Conservation (phyloP, 768 basidiomycete genomes). For the Phaffia australis region DNA sequence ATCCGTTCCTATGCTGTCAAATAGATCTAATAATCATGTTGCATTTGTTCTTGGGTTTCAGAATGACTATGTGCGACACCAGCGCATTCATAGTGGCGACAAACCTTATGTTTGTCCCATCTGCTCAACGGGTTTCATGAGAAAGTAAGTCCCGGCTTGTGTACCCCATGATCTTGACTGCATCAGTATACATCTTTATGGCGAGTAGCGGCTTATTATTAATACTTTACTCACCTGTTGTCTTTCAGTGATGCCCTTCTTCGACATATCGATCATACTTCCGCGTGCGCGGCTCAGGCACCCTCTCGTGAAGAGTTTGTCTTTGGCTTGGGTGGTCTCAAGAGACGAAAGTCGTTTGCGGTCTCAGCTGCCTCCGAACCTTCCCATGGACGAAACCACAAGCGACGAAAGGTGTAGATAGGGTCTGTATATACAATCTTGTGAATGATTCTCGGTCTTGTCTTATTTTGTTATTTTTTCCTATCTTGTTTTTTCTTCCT, state of each 20-base stretch:
- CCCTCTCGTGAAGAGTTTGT: slow-evolving; percentile 12
- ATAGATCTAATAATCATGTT: background rate
- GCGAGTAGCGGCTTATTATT: too few species aligned
- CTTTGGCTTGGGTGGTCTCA: slow-evolving; percentile 4
- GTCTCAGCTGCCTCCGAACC: background rate
- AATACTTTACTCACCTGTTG: too few species aligned
- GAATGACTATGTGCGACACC: slow-evolving; percentile 15
- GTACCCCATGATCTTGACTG: background rate
- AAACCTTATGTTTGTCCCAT: slow-evolving; percentile 9
- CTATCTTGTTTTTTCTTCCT: background rate
- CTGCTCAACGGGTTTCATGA: slow-evolving; percentile 7
- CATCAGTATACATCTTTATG: background rate
- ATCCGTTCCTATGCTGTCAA: background rate
- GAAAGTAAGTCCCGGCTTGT: slow-evolving; percentile 2
- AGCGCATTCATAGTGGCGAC: slow-evolving; percentile 19
- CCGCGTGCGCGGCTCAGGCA: slow-evolving; percentile 1
- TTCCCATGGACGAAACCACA: background rate
- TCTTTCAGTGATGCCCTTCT: slow-evolving; percentile 18
- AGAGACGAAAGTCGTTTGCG: background rate
- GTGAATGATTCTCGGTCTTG: background rate
- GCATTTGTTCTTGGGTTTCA: background rate
- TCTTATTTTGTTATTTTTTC: background rate
- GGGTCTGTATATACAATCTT: background rate
- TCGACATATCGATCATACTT: slow-evolving; percentile 11
- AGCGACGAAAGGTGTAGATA: background rate